These are phyloP conservation scores for Cercospora beticola DNA, from an alignment of 2,329 filamentous ascomycete species.

Conservation along the genomic window DNA sequence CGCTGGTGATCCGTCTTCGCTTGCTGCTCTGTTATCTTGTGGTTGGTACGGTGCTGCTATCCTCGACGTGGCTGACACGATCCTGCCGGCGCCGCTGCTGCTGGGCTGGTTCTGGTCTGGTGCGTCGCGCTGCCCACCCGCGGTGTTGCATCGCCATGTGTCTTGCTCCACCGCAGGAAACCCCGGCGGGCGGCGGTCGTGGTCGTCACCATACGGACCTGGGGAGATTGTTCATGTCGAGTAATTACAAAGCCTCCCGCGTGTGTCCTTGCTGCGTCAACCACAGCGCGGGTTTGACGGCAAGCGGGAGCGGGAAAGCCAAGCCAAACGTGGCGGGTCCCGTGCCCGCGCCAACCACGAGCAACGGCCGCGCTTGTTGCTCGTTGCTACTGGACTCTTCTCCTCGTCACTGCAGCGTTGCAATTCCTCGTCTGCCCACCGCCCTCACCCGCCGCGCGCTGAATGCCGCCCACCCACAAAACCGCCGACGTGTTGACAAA, in stretches of 20 bases:
- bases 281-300: not conserved
- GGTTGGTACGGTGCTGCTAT: not conserved
- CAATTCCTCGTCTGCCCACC: not conserved
- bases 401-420: not conserved
- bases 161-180: not conserved
- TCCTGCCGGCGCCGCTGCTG: not conserved
- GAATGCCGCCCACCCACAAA: not conserved
- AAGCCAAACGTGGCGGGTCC: not conserved
- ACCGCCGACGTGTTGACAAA: not conserved
- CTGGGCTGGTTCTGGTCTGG: not conserved
- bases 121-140: not conserved
- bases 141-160: not conserved
- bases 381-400: not conserved
- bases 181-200: not conserved
- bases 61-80: not conserved
- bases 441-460: not conserved
- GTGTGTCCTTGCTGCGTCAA: not conserved
- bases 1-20: not conserved
- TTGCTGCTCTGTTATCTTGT: not conserved
- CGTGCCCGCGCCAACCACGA: not conserved
- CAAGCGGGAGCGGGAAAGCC: not conserved
- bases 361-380: not conserved
- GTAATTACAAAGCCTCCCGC: not conserved
- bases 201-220: not conserved
- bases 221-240: not conserved